Evolutionary conservation across 768 basidiomycete species (phyloP), one percentile per base, ranked within the genome.

Genomic region (Gloeopeniophorella convolvens): DNA sequence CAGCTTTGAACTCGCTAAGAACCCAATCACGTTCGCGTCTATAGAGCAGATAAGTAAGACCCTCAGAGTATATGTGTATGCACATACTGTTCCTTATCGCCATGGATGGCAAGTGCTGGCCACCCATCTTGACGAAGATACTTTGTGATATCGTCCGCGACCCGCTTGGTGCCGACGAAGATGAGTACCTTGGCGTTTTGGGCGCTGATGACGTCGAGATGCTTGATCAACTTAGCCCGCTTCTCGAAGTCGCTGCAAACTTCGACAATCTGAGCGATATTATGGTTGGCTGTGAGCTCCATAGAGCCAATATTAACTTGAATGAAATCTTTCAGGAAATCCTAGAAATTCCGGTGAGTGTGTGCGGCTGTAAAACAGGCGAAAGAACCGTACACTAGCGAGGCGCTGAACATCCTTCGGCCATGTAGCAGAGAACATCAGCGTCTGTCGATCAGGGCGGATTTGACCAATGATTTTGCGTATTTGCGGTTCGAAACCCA

Each of bases 401-500:
- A 99, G 80, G 62, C 93, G 91, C 71, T 99, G 96, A 3, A 99
- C 96, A 62, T 99, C 96, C 70, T 97, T 98, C 12, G 96, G 96
- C 96, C 96, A 99, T 6, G 96, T 99, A 11, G 96, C 96, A 46
- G 92, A 96, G 76, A 99, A 99, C 84, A 99, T 96, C 59, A 98
- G 78, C 1, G 96, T 99, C 65, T 99, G 96, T 62, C 96, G 82
- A 73, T 99, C 96, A 35, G 96, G 96, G 33, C 96, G 83, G 63
- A 99, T 94, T 69, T 99, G 96, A 59, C 84, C 75, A 59, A 98
- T 89, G 58, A 99, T 97, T 73, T 98, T 98, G 65, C 94, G 79
- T 65, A 99, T 98, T 68, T 99, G 96, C 45, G 96, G 96, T 72
- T 99, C 96, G 72, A 99, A 99, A 76, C 96, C 96, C 96, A 99